Conservation (phyloP, 768 basidiomycete species). For the Hortiboletus flavorubellus region DNA sequence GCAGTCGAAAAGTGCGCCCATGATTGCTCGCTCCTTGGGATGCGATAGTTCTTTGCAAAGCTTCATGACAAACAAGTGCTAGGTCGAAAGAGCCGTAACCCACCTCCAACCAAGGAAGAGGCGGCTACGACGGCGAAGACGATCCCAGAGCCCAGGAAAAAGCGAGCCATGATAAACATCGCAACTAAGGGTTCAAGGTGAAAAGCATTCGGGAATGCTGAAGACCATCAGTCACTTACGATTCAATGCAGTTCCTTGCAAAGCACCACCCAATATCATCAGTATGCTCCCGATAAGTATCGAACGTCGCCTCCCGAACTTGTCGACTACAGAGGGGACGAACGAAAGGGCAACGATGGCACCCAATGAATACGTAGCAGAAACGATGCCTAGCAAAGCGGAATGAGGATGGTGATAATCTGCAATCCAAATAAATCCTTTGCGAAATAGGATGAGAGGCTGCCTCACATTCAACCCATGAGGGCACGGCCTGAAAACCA, state of each 20-base stretch:
- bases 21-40: conserved; percentile 20
- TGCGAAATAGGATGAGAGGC: neutral
- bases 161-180: neutral
- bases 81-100: neutral
- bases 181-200: neutral
- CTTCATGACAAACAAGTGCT: neutral
- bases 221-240: neutral
- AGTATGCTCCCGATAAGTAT: neutral
- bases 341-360: conserved; percentile 51
- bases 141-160: conserved; percentile 1
- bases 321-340: neutral
- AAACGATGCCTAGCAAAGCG: conserved; percentile 52
- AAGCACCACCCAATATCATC: neutral
- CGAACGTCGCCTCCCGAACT: neutral
- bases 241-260: conserved; percentile 1
- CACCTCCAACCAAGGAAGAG: conserved; percentile 22
- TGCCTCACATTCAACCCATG: conserved; percentile 51
- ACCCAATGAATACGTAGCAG: conserved; percentile 56
- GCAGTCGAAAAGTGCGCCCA: conserved; percentile 10
- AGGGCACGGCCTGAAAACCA: conserved; percentile 55
- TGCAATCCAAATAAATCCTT: conserved; percentile 15
- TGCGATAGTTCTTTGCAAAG: conserved; percentile 17
- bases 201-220: too few species aligned
- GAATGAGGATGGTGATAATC: conserved; percentile 54
- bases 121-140: conserved; percentile 3